Evolutionary conservation across 345 rosid species (phyloP), one percentile per base, ranked within the genome.

Genomic region (Geranium rotundifolium): DNA sequence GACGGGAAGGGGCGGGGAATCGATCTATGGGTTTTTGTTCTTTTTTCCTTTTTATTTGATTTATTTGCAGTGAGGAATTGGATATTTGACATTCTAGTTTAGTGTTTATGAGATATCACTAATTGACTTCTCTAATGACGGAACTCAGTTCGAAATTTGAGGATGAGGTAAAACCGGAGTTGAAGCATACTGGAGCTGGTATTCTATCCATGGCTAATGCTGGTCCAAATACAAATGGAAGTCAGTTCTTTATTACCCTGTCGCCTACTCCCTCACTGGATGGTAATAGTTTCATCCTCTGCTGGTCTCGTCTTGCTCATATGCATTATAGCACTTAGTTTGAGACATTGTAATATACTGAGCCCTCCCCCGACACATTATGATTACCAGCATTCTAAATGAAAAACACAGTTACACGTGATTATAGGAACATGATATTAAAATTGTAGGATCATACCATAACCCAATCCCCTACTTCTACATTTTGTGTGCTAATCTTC

Each of bases 151-250:
- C 76, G n/a, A 81, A 82, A 71, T 90, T 90, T 74, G 97, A 90
- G 69, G 96, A 93, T 72, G 97, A 93, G 84, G 84, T 88, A 59
- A 85, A 60, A 68, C 63, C 84, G 6, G 97, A 93, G 69, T 77
- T 93, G 69, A 93, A 88, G 79, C 97, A 93, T 77, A 88, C 95
- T 4, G 99, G 97, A 68, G 97, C 96, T 64, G 97, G 96, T 17
- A 88, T 88, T 34, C 59, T 90, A 60, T 88, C 99, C 39, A 90
- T 93, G 97, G 99, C 97, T 50, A 90, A 93, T 71, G 99, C 99
- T 70, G 97, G 97, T 71, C 96, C 95, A 0, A 76, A 93, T 70
- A 86, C 95, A 29, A 93, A 90, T 49, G 97, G 96, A 46, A 93
- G 96, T 74, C 95, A 93, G 71, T 90, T 93, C 80, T 90, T 93